Evolutionary conservation across 345 rosid genomes (phyloP).

Genomic region (Linum trigynum): DNA sequence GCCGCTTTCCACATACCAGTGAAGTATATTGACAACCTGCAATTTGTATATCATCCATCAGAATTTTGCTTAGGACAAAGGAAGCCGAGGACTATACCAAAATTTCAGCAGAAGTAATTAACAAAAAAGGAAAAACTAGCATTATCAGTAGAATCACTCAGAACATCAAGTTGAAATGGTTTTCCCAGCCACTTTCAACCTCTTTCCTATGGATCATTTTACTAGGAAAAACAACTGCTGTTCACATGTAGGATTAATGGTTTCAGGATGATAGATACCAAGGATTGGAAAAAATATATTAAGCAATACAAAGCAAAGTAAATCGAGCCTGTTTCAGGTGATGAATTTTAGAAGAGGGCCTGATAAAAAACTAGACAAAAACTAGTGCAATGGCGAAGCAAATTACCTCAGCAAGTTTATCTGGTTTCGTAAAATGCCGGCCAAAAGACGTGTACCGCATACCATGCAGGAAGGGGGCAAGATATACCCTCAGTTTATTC

Average conservation of each 20-base stretch:
- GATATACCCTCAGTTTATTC: constrained; percentile 75
- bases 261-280: neutral
- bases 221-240: neutral
- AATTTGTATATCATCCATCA: constrained; percentile 12
- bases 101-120: neutral
- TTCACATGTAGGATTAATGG: neutral
- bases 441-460: constrained; percentile 83
- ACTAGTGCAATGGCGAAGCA: neutral
- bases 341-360: neutral
- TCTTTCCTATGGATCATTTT: neutral
- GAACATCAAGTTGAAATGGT: neutral
- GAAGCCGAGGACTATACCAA: neutral
- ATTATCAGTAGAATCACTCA: too few relatives aligned
- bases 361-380: neutral
- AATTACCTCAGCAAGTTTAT: constrained; percentile 73
- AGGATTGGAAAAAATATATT: neutral
- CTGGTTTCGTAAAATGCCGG: constrained; percentile 85
- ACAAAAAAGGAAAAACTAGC: neutral
- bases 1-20: constrained; percentile 70
- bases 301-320: neutral
- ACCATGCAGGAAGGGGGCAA: constrained; percentile 77
- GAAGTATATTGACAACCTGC: constrained; percentile 86
- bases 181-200: neutral
- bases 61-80: neutral
- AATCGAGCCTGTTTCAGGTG: neutral